Evolutionary conservation across 306 rosid species (phyloP), one percentile per base, ranked within the genome.

Genomic region (Fagus sylvatica): DNA sequence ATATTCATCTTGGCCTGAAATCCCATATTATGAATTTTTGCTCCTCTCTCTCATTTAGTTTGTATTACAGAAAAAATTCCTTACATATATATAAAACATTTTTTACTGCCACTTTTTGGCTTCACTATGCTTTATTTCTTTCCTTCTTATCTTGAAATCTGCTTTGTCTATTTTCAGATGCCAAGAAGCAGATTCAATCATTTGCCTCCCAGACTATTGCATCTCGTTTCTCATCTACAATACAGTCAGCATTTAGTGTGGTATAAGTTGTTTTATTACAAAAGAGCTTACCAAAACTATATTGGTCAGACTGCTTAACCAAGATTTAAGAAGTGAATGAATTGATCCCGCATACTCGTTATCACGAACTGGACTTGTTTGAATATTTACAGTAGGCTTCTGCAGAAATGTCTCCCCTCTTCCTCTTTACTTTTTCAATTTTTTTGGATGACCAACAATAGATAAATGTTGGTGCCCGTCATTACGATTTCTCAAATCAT

Each of bases 121-220:
- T 37, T 17, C 71, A 16, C 48, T n/a, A 7, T 3, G 13, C 46
- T 48, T 65, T 37, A 17, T 37, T 28, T 65, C 28, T 30, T 5
- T 37, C 40, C 30, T 28, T 59, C 11, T 65, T 39, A 2, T 7
- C 43, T 37, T 39, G 71, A 71, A 65, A 68, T 55, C 48, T 81
- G 55, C 77, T 62, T 86, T 75, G n/a, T 83, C 71, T 73, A 30
- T 19, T 89, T 81, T 84, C 95, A 94, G 97, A 87, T 83, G 98
- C 98, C 65, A 94, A 90, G 89, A 91, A 91, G 90, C 98, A 94
- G 91, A 77, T 94, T 83, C 97, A 91, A 82, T 90, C 90, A 79
- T 93, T 85, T 74, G 98, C 98, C 46, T 65, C 97, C 57, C 97
- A 88, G 81, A 93, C 92, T 30, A 75, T 93, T 61, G 96, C 98